Conservation (phyloP, 169 alveolate genomes). For the Prorocentrum cordatum region DNA sequence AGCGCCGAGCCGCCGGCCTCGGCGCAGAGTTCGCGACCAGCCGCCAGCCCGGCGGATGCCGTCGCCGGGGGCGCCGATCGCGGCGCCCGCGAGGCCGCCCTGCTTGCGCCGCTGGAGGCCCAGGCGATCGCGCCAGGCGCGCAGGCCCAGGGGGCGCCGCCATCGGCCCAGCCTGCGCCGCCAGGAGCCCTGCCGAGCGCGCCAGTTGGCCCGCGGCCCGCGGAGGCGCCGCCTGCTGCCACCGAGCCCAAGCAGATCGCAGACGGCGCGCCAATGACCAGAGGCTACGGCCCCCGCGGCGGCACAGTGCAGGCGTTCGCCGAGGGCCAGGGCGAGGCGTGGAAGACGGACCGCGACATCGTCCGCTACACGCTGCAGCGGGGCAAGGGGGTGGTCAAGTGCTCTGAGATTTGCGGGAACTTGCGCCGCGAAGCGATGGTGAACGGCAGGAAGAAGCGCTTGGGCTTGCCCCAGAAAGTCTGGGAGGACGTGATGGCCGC, state of each 20-base stretch:
- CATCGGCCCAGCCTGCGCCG: no score
- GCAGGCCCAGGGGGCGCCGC: neutral
- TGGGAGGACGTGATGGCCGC: neutral
- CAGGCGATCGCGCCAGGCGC: neutral
- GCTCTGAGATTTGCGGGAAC: neutral
- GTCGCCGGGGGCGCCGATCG: neutral
- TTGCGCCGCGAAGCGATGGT: neutral
- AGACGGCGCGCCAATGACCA: neutral
- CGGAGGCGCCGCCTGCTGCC: neutral
- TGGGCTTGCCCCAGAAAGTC: neutral
- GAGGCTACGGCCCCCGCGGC: neutral
- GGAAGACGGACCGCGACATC: neutral
- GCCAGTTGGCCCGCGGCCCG: neutral
- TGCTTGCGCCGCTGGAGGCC: neutral
- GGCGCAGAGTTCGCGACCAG: no score
- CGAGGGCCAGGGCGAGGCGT: neutral
- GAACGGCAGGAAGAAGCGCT: neutral
- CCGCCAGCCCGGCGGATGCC: no score
- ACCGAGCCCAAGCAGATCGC: neutral
- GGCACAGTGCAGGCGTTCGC: neutral
- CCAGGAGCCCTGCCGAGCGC: neutral
- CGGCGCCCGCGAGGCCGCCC: neutral
- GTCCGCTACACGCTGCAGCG: neutral
- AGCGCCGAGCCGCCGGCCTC: no score
- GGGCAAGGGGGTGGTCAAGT: neutral